Conservation (phyloP, 1,139 yeast species). For the Lodderomyces elongisporus region DNA sequence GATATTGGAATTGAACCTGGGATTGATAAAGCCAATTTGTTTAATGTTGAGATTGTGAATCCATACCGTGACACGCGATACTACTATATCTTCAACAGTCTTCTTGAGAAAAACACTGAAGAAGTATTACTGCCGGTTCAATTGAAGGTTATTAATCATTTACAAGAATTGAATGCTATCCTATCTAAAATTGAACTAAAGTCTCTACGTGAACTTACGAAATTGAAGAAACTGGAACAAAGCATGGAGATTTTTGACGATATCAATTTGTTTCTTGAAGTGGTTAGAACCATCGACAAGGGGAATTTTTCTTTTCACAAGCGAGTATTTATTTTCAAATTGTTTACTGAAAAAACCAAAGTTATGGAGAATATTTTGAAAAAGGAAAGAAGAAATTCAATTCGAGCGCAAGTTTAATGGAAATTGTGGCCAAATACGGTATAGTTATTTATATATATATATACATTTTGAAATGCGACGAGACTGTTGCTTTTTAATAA, state of each 20-base stretch:
- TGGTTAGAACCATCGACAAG: constrained; percentile 57
- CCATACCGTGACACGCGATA: constrained; percentile 31
- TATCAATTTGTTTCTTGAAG: constrained; percentile 53
- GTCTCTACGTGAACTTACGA: constrained; percentile 59
- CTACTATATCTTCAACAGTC: constrained; percentile 23
- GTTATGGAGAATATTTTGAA: constrained; percentile 52
- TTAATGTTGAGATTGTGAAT: constrained; percentile 23
- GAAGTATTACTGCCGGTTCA: constrained; percentile 4
- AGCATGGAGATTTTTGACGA: constrained; percentile 52
- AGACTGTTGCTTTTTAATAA: no score
- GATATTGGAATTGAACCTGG: background rate
- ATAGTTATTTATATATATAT: background rate
- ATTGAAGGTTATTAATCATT: constrained; percentile 20
- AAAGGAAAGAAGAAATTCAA: constrained; percentile 15
- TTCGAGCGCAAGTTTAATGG: constrained; percentile 2
- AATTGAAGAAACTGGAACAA: constrained; percentile 42
- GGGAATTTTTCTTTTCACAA: constrained; percentile 63
- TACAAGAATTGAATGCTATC: constrained; percentile 56
- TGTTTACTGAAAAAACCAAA: constrained; percentile 49
- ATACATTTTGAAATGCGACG: background rate
- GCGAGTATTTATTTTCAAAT: constrained; percentile 63
- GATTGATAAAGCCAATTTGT: constrained; percentile 13
- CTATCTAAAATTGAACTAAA: constrained; percentile 62
- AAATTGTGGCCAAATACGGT: background rate
- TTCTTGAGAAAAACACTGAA: constrained; percentile 7